Conservation (phyloP, 2,329 filamentous ascomycete genomes). For the Xylaria sp. region DNA sequence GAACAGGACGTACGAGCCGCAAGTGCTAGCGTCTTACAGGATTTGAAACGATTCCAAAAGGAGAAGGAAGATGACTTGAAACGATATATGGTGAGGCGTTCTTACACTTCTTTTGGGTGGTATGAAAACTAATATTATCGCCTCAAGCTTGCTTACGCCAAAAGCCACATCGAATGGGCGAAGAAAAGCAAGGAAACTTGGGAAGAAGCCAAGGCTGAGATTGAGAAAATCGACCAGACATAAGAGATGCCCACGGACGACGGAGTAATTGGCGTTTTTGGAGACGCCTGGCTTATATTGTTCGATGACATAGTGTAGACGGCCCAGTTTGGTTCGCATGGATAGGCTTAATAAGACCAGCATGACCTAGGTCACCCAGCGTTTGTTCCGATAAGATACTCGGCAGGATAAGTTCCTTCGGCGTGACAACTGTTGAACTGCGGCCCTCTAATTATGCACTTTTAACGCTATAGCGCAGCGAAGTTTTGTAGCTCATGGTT, state of each 20-base stretch:
- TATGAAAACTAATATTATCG: slow-evolving; percentile 33
- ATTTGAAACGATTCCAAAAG: slow-evolving; percentile 90
- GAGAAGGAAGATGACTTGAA: slow-evolving; percentile 96
- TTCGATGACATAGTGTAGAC: slow-evolving; percentile 32
- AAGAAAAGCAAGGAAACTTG: slow-evolving; percentile 90
- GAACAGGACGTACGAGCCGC: slow-evolving; percentile 95
- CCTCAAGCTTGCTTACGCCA: slow-evolving; percentile 84
- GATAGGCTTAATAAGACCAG: slow-evolving; percentile 40
- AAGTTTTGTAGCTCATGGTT: neutral
- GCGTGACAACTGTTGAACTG: slow-evolving; percentile 1
- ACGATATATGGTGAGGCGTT: slow-evolving; percentile 86
- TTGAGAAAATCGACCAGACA: slow-evolving; percentile 83
- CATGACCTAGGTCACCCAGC: slow-evolving; percentile 17
- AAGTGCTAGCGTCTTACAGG: slow-evolving; percentile 85
- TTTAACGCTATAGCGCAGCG: neutral
- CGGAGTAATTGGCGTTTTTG: slow-evolving; percentile 25
- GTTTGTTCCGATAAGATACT: slow-evolving; percentile 12
- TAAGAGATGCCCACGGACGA: slow-evolving; percentile 42
- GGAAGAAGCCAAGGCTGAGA: slow-evolving; percentile 89
- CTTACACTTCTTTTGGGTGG: neutral
- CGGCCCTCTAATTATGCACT: neutral
- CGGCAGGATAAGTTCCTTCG: neutral
- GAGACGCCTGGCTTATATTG: slow-evolving; percentile 14
- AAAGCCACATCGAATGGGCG: slow-evolving; percentile 94
- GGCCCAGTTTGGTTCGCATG: slow-evolving; percentile 32